Base-by-base conservation (phyloP, 2,329 filamentous ascomycete genomes). In the Mycogone perniciosa region DNA sequence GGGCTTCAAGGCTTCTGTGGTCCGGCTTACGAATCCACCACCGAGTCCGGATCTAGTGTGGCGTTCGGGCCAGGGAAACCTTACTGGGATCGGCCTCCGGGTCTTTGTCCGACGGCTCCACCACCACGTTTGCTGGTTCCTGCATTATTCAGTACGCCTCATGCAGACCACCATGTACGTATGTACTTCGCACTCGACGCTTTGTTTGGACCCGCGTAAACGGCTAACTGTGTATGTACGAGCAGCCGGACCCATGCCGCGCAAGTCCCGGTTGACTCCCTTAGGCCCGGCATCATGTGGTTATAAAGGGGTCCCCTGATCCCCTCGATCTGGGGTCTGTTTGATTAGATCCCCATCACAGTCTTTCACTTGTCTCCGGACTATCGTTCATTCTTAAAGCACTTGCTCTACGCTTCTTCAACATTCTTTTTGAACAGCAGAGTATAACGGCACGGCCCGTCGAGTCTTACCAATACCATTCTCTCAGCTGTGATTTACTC, bases 361-460 rank as follows among this genome's bases (percentile, higher is more conserved):
- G 39, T 51, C 41, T 31, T 31, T 53, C 46, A 31, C 8, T 43
- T 31, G 51, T 53, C 51, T 40, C 31, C 51, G 47, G 51, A 51
- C 52, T 31, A 30, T 45, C 52, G 47, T 48, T 54, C 52, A 27
- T 50, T 53, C 51, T 45, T 45, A 20, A 44, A 13, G 34, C 34
- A 37, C 34, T 37, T 29, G 9, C 27, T 47, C 43, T 44, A 44
- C 44, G 30, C 44, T 38, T 47, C 48, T 50, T 52, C 50, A 41
- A 13, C 43, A 51, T 44, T 51, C 48, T 40, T 51, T 46, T 26
- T 47, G 48, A 41, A 47, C 51, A 47, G 48, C 33, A 54, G 39
- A 51, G 46, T 42, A 45, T 43, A 40, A 52, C 47, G 47, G 38
- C 51, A 45, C 31, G 46, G 51, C 51, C 51, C 42, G 51, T 51